Evolutionary conservation across 2,329 filamentous ascomycete genomes (phyloP).

Genomic region (Parasarocladium wereldwijsianum): DNA sequence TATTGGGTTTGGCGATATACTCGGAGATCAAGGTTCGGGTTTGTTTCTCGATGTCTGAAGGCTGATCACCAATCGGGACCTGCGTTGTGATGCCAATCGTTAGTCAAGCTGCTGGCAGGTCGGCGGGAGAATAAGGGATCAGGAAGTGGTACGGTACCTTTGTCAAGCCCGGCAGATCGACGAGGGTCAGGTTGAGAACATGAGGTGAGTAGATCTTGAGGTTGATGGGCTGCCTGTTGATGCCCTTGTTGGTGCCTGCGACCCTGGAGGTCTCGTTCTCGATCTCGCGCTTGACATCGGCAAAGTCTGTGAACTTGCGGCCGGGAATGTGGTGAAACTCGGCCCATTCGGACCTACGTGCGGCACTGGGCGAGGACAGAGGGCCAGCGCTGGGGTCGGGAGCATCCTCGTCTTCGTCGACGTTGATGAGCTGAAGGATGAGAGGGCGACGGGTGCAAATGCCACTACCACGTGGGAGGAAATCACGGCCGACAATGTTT

Average conservation of each 20-base stretch:
- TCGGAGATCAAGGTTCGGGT: slow-evolving; percentile 98
- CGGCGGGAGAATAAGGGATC: slow-evolving; percentile 6
- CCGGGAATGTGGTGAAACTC: slow-evolving; percentile 94
- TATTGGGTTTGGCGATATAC: slow-evolving; percentile 96
- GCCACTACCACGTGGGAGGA: slow-evolving; percentile 87
- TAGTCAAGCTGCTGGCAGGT: slow-evolving; percentile 7
- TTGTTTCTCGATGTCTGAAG: slow-evolving; percentile 89
- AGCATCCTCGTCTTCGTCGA: slow-evolving; percentile 60
- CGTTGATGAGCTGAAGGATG: slow-evolving; percentile 96
- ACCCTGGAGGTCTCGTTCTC: slow-evolving; percentile 93
- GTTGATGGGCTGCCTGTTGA: slow-evolving; percentile 95
- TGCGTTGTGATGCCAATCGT: slow-evolving; percentile 17
- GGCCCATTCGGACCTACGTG: slow-evolving; percentile 60
- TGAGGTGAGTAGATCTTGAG: slow-evolving; percentile 96
- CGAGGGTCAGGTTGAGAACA: slow-evolving; percentile 88
- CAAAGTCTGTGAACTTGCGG: slow-evolving; percentile 79
- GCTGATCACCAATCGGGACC: slow-evolving; percentile 96
- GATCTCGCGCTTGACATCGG: slow-evolving; percentile 88
- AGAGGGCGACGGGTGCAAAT: slow-evolving; percentile 90
- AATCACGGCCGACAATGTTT: slow-evolving; percentile 96
- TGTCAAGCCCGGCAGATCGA: slow-evolving; percentile 89
- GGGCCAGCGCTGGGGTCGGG: slow-evolving; percentile 51
- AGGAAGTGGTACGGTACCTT: slow-evolving; percentile 43
- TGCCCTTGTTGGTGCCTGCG: slow-evolving; percentile 89
- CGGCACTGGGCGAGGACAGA: slow-evolving; percentile 64